Evolutionary conservation across 306 rosid species (phyloP), one percentile per base, ranked within the genome.

Genomic region (Lotus japonicus): DNA sequence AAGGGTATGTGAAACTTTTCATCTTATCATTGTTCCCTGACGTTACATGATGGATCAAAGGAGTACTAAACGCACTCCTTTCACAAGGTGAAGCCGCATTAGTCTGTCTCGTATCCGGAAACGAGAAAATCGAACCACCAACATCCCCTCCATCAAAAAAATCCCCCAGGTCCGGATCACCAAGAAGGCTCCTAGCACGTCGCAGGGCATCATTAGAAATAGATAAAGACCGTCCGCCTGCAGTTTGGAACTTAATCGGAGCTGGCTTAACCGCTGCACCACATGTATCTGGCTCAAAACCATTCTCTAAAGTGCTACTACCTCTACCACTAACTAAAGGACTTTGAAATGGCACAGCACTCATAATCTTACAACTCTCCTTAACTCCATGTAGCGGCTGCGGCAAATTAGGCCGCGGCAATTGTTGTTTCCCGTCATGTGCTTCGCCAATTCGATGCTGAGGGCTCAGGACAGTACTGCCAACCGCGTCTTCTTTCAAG

Each of bases 101-200:
- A 33, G 39, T 65, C 15, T 43, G 64, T 48, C 60, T 55, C 49
- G 73, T 68, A 58, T 78, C 68, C 13, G 77, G 56, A 68, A 82
- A 71, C 1, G 85, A 68, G 53, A 82, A 65, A 39, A 42, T 23
- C 5, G 75, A 33, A 52, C 73, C 71, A 11, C 17, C 72, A n/a
- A 53, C 45, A 53, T 81, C 85, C 64, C 67, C 81, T 66, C 77
- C 92, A 52, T 79, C 71, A 45, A 86, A 80, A 63, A 90, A 81
- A 70, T 68, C 78, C 26, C 91, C 97, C 45, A 90, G 73, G 46
- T 90, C 98, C 16, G 97, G 88, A 31, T 92, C 94, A 68, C 96
- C 91, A 62, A 92, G 98, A 80, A 92, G 94, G 73, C 76, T 82
- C 80, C 83, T 82, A 28, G 98, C 98, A 42, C 91, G 98, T 49